Conservation (phyloP, 805 yeast genomes). For the Starmerella tilneyi region DNA sequence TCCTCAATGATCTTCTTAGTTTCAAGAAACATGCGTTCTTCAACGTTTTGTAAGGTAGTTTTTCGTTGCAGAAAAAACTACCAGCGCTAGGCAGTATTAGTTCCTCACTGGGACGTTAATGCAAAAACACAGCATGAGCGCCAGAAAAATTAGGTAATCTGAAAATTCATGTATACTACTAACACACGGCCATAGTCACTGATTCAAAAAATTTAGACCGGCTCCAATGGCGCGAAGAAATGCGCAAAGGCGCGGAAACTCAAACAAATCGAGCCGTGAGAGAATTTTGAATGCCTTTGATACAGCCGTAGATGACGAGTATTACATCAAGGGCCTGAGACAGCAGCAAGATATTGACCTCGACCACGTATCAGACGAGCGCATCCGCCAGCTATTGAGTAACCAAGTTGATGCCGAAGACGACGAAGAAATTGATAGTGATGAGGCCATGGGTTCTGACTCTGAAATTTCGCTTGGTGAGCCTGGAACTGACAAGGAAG, state of each 20-base stretch:
- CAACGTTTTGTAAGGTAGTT: no score
- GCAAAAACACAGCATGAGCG: background rate
- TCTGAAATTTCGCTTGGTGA: slow-evolving; percentile 51
- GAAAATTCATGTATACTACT: slow-evolving; percentile 9
- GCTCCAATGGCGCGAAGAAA: slow-evolving; percentile 8
- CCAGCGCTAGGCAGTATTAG: no score
- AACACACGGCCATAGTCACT: no score
- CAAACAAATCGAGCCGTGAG: slow-evolving; percentile 19
- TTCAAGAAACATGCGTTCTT: slow-evolving; percentile 11
- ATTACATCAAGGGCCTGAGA: slow-evolving; percentile 24
- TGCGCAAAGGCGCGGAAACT: no score
- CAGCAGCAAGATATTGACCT: slow-evolving; percentile 30
- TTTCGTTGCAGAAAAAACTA: no score
- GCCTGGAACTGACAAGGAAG: slow-evolving; percentile 41
- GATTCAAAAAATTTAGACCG: no score
- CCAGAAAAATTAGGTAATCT: slow-evolving; percentile 19
- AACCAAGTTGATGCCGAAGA: slow-evolving; percentile 31
- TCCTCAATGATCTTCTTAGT: slow-evolving; percentile 58
- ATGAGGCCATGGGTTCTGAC: slow-evolving; percentile 78
- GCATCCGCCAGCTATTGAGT: slow-evolving; percentile 24
- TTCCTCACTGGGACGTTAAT: no score
- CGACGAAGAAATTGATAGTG: slow-evolving; percentile 56
- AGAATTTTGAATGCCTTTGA: slow-evolving; percentile 45
- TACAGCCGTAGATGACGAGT: slow-evolving; percentile 38
- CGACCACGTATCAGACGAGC: slow-evolving; percentile 31